Evolutionary conservation across 768 basidiomycete genomes (phyloP).

Genomic region (Pleurotus tuoliensis): DNA sequence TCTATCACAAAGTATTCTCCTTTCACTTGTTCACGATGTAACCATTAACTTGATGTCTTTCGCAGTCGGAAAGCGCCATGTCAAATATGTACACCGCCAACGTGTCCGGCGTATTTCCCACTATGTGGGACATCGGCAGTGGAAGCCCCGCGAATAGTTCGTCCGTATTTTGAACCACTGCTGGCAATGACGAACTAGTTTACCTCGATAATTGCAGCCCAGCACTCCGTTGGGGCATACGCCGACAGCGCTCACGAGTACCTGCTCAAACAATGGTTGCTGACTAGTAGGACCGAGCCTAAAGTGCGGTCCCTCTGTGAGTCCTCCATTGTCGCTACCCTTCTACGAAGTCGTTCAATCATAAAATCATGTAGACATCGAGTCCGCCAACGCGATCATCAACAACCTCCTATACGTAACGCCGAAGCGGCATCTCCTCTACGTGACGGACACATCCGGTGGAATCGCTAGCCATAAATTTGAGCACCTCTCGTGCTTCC

Average conservation of each 20-base stretch:
- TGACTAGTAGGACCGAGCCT: slow-evolving; percentile 50
- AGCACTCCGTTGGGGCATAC: slow-evolving; percentile 48
- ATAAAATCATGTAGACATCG: slow-evolving; percentile 35
- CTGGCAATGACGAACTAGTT: too few relatives aligned
- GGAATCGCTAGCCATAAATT: slow-evolving; percentile 39
- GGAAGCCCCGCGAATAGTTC: slow-evolving; percentile 44
- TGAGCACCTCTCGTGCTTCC: slow-evolving; percentile 63
- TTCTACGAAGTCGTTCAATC: slow-evolving; percentile 19
- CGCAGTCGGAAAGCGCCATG: slow-evolving; percentile 41
- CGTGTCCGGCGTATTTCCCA: slow-evolving; percentile 50
- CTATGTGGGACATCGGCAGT: slow-evolving; percentile 40
- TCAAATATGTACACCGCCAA: slow-evolving; percentile 46
- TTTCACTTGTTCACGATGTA: not conserved
- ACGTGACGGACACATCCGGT: slow-evolving; percentile 43
- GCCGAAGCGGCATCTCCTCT: slow-evolving; percentile 49
- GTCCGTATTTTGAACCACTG: slow-evolving; percentile 10
- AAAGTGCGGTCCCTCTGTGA: slow-evolving; percentile 54
- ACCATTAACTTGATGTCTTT: not conserved
- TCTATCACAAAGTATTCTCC: slow-evolving; percentile 40
- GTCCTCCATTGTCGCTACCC: slow-evolving; percentile 28
- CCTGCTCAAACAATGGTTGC: slow-evolving; percentile 63
- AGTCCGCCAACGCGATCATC: slow-evolving; percentile 46
- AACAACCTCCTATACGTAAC: slow-evolving; percentile 53
- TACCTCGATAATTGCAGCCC: slow-evolving; percentile 18
- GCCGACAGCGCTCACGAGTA: slow-evolving; percentile 72